Evolutionary conservation across 1,284 basidiomycete genomes (phyloP), one percentile per base, ranked within the genome.

Genomic region (Rhodotorula sp.): DNA sequence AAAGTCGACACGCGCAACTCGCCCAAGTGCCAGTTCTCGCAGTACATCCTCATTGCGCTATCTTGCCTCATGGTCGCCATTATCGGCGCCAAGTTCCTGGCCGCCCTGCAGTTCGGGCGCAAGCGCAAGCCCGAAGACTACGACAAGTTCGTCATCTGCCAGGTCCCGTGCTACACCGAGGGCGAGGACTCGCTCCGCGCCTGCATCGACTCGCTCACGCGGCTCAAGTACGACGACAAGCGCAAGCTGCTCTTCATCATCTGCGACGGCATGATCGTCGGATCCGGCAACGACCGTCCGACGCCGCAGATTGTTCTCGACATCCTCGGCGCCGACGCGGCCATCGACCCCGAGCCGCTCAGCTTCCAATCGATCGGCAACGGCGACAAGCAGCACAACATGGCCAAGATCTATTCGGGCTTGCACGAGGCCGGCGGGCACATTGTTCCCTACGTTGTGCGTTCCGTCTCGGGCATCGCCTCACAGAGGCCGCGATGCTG

Each of bases 191-290:
- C 93, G 5, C 85, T 99, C 72, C 87, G 90, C 72, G 86, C 86
- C 78, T 98, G 96, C 8, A 96, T 99, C 81, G 93, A 99, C 81
- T 97, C 94, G 25, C 85, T 99, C 68, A 92, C 96, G 12, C 88
- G 90, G 79, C 86, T 97, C 81, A 95, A 93, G 82, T 99, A 98
- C 80, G 95, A 99, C 80, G 94, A 99, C 85, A 99, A 98, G 83
- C 91, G 94, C 68, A 99, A 98, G 83, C 84, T 99, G 7, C 84
- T 98, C 44, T 89, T 97, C 75, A 85, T 99, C 82, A 91, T 99
- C 78, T 99, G 97, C 80, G 96, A 99, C 82, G 96, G 97, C 78
- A 99, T 95, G 88, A 98, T 99, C 77, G 91, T 98, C 72, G 96
- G 97, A 81, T 91, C 90, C 21, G 94, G 79, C 49, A 80, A 80